Conservation (phyloP, 305 asterid genomes). For the Fraxinus platypoda region DNA sequence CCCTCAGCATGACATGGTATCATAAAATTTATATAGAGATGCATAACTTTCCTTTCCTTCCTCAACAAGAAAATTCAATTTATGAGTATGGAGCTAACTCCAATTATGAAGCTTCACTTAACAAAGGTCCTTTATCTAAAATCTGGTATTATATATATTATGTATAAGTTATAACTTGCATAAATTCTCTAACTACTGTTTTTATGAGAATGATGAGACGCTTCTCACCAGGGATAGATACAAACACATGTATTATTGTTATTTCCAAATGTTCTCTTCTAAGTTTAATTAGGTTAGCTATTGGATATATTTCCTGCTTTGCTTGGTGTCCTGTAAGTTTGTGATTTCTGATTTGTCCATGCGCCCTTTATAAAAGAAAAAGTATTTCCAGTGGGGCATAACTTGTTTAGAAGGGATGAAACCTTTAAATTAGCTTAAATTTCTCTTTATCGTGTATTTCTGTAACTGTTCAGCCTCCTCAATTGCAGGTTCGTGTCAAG, state of each 20-base stretch:
- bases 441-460: conserved; percentile 3
- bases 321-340: background rate
- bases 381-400: background rate
- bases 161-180: background rate
- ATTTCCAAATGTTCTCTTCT: background rate
- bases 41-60: background rate
- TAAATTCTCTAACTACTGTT: background rate
- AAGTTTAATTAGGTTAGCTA: background rate
- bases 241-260: background rate
- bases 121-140: conserved; percentile 1
- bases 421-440: background rate
- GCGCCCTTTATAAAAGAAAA: too few species aligned
- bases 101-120: background rate
- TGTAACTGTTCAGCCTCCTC: conserved; percentile 19
- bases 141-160: background rate
- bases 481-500: conserved; percentile 70
- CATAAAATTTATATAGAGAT: background rate
- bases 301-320: background rate
- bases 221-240: background rate
- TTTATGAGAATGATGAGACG: background rate
- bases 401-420: background rate
- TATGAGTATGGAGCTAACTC: conserved; percentile 1
- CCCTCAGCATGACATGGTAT: conserved; percentile 97
- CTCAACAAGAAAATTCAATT: background rate
- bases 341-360: background rate